Percentiles rank a stretch among this genome's conserved stretches.
Evolutionary conservation across 139 green algal genomes (phyloP).

Genomic region (Spirogloea muscicola): DNA sequence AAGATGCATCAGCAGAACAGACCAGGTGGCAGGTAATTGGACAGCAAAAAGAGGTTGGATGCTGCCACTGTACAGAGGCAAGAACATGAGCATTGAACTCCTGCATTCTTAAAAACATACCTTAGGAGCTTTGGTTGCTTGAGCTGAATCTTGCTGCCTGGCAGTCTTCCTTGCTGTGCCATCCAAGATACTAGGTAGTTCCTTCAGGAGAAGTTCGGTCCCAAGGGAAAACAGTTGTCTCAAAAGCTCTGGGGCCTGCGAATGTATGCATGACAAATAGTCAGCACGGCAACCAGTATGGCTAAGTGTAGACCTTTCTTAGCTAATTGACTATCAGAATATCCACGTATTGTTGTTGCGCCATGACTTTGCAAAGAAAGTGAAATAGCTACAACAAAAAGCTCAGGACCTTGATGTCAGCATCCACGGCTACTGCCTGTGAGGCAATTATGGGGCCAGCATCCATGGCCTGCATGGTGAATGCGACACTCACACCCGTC

Average conservation of each 20-base stretch:
- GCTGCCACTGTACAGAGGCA: not conserved
- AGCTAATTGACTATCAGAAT: not conserved
- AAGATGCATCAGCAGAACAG: not conserved
- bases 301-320: not conserved
- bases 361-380: not conserved
- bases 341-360: not conserved
- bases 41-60: not conserved
- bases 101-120: too few relatives aligned
- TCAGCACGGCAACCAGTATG: not conserved
- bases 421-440: conserved; percentile 49
- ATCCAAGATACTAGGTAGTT: conserved; percentile 7
- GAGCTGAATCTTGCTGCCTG: conserved; percentile 1
- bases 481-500: conserved; percentile 84
- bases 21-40: not conserved
- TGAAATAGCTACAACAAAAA: not conserved
- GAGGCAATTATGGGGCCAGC: conserved; percentile 84
- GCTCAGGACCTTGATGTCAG: conserved; percentile 45
- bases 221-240: conserved; percentile 41
- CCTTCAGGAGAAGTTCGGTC: conserved; percentile 17
- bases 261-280: not conserved
- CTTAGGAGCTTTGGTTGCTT: conserved; percentile 18
- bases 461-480: conserved; percentile 91
- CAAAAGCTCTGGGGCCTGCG: conserved; percentile 79
- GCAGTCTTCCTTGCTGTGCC: not conserved
- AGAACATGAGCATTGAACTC: conserved; percentile 1